Percentiles rank a stretch among this genome's conserved stretches.
phyloP scores from a whole-genome alignment of 1,284 basidiomycete genomes.

The Boletus mariae region DNA sequence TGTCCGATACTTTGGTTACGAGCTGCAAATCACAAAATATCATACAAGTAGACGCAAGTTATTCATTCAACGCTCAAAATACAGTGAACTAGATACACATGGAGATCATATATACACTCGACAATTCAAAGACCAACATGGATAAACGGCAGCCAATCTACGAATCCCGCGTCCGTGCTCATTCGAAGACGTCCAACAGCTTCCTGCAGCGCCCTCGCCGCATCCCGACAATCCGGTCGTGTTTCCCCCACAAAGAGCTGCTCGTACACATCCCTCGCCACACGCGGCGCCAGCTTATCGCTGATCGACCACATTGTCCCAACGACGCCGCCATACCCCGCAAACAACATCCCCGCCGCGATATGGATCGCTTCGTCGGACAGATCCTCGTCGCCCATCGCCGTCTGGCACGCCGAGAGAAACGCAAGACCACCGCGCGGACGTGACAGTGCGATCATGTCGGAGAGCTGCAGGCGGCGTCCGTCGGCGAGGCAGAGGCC shows the following conservation, averaged over 20 bases:
- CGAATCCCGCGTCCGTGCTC: neutral
- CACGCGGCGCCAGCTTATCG: constrained; percentile 9
- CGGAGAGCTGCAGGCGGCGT: constrained; percentile 7
- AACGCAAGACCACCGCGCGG: constrained; percentile 11
- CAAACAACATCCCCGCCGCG: constrained; percentile 13
- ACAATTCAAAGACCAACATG: constrained; percentile 3
- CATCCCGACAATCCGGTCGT: neutral
- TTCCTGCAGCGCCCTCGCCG: constrained; percentile 6
- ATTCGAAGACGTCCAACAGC: constrained; percentile 7
- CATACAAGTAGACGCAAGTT: too few species aligned
- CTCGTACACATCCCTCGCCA: constrained; percentile 10
- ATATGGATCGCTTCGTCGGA: constrained; percentile 10
- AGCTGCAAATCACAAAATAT: too few species aligned
- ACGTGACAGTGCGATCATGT: constrained; percentile 11
- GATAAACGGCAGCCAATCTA: constrained; percentile 14
- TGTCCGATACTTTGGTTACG: too few species aligned
- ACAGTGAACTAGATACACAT: too few species aligned
- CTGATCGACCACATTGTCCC: constrained; percentile 19
- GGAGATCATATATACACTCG: too few species aligned
- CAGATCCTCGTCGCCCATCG: constrained; percentile 9
- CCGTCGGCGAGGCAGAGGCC: constrained; percentile 10
- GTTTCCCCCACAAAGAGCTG: neutral
- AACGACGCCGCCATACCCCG: constrained; percentile 4
- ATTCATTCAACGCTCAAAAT: too few species aligned
- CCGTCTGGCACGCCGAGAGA: constrained; percentile 15